Conservation (phyloP, 2,329 filamentous ascomycete species). For the Pseudogymnoascus sp. region DNA sequence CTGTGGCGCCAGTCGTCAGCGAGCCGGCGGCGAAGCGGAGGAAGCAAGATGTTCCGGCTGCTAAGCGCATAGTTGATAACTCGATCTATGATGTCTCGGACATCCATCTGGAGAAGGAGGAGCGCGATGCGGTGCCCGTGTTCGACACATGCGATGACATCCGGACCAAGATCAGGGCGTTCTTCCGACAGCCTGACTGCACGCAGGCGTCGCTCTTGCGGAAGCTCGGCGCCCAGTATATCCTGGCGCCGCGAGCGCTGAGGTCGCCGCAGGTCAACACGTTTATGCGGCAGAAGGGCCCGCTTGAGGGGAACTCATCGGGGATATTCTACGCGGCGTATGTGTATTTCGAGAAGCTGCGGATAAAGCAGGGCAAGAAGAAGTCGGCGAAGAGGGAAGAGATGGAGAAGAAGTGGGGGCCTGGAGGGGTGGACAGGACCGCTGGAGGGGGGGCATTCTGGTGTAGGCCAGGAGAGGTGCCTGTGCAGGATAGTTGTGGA, state of each 20-base stretch:
- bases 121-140: constrained; percentile 36
- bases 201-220: constrained; percentile 45
- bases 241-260: constrained; percentile 29
- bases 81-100: constrained; percentile 32
- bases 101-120: constrained; percentile 40
- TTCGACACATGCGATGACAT: constrained; percentile 51
- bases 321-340: constrained; percentile 45
- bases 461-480: neutral
- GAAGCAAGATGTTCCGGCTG: neutral
- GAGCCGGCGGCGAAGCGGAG: neutral
- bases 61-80: neutral
- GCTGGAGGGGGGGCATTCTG: neutral
- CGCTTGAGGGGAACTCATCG: constrained; percentile 39
- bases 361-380: constrained; percentile 41
- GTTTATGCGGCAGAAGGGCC: constrained; percentile 43
- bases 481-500: neutral
- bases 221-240: constrained; percentile 36
- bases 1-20: neutral
- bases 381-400: constrained; percentile 42
- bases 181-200: constrained; percentile 38
- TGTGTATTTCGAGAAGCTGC: constrained; percentile 51
- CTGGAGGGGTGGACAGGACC: neutral
- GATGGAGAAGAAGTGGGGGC: constrained; percentile 35
- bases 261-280: constrained; percentile 36
- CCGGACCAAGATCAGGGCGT: constrained; percentile 45